phyloP scores from a whole-genome alignment of 805 yeast genomes.

The Ogataea nitratoaversa region DNA sequence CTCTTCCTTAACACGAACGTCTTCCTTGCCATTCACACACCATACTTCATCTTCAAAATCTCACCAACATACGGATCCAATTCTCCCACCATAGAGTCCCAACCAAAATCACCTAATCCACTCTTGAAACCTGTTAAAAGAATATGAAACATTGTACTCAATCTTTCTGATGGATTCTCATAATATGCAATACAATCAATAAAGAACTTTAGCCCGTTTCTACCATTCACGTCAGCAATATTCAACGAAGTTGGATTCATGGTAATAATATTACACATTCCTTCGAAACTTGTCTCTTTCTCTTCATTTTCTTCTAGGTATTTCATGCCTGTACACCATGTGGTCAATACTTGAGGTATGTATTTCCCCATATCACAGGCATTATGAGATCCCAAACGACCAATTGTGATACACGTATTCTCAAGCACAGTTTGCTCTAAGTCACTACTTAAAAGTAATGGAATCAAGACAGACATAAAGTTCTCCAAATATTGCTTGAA shows the following conservation, averaged over 20 bases:
- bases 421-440: constrained; percentile 67
- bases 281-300: constrained; percentile 81
- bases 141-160: constrained; percentile 41
- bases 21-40: constrained; percentile 14
- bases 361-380: constrained; percentile 59
- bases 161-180: constrained; percentile 43
- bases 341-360: constrained; percentile 50
- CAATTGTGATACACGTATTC: constrained; percentile 85
- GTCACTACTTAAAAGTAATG: constrained; percentile 51
- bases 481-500: constrained; percentile 51
- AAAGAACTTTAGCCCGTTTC: constrained; percentile 46
- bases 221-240: constrained; percentile 42
- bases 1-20: not conserved
- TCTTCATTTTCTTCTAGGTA: constrained; percentile 77
- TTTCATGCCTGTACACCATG: constrained; percentile 70
- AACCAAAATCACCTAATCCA: constrained; percentile 40
- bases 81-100: constrained; percentile 21
- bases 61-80: constrained; percentile 24
- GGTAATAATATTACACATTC: constrained; percentile 68
- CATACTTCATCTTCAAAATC: constrained; percentile 24
- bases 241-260: constrained; percentile 61
- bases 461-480: constrained; percentile 52
- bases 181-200: constrained; percentile 57
- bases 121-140: constrained; percentile 42
- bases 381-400: constrained; percentile 68